A percentile compares a stretch with the other conserved stretches of the same genome.
Conservation (phyloP, 176 grass and related monocot species). For the Chrysopogon serrulatus region DNA sequence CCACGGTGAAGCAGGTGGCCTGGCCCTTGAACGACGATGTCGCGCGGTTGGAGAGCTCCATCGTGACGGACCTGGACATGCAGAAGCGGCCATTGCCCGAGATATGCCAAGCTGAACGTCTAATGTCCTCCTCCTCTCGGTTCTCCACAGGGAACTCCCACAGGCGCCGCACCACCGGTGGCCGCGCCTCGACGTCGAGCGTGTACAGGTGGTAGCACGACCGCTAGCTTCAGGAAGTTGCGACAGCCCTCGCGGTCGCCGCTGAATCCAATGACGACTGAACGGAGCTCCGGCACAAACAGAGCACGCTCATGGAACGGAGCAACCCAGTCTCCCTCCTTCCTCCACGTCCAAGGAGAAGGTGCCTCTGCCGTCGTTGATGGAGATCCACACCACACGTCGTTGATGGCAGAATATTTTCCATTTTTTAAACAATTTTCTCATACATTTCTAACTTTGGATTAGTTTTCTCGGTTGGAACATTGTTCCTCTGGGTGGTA, state of each 20-base stretch:
- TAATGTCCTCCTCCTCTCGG: background rate
- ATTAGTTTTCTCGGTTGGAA: too few species aligned
- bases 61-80: background rate
- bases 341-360: background rate
- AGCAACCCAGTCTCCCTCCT: background rate
- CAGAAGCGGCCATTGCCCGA: background rate
- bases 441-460: too few species aligned
- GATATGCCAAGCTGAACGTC: background rate
- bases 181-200: background rate
- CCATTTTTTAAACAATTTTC: too few species aligned
- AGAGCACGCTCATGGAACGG: background rate
- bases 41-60: background rate
- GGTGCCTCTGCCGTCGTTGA: background rate
- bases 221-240: background rate
- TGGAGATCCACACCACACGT: background rate
- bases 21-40: background rate
- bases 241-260: rapidly evolving
- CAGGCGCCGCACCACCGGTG: background rate
- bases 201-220: background rate
- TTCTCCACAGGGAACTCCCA: background rate
- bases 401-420: too few species aligned
- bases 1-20: too few species aligned
- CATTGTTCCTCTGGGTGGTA: too few species aligned
- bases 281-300: background rate
- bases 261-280: background rate